Evolutionary conservation across 2,329 filamentous ascomycete species (phyloP).

Genomic region (Aspergillus pseudoglaucus): DNA sequence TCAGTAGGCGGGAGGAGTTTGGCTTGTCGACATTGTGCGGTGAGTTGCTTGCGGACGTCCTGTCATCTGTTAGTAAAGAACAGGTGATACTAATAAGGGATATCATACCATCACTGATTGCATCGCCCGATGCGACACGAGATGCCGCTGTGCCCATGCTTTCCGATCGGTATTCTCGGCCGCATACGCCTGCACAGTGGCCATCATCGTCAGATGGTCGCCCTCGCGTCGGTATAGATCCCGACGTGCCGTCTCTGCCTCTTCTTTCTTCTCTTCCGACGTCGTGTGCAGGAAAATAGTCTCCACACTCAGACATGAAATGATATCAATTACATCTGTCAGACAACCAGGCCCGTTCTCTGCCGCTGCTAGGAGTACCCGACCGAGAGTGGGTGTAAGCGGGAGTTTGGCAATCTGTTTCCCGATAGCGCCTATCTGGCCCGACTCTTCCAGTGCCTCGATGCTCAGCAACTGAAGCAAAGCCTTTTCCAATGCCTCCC

Average conservation of each 20-base stretch:
- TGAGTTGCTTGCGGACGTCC: conserved; percentile 58
- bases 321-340: conserved; percentile 78
- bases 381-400: conserved; percentile 70
- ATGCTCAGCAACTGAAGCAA: conserved; percentile 73
- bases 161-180: conserved; percentile 53
- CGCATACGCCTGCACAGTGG: conserved; percentile 55
- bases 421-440: conserved; percentile 67
- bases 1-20: conserved; percentile 33
- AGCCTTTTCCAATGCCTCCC: conserved; percentile 73
- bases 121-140: conserved; percentile 59
- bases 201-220: conserved; percentile 58
- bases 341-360: conserved; percentile 66
- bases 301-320: conserved; percentile 59
- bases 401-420: conserved; percentile 75
- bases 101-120: conserved; percentile 52
- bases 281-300: conserved; percentile 56
- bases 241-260: conserved; percentile 49
- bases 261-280: conserved; percentile 55
- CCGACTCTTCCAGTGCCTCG: conserved; percentile 65
- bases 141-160: conserved; percentile 53
- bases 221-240: conserved; percentile 55
- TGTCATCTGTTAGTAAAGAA: conserved; percentile 14
- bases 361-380: conserved; percentile 75
- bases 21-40: conserved; percentile 47
- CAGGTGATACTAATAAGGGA: background rate